Percentiles rank a stretch among this genome's conserved stretches.
Conservation (phyloP, 163 green algal genomes). For the Prototheca wickerhamii region DNA sequence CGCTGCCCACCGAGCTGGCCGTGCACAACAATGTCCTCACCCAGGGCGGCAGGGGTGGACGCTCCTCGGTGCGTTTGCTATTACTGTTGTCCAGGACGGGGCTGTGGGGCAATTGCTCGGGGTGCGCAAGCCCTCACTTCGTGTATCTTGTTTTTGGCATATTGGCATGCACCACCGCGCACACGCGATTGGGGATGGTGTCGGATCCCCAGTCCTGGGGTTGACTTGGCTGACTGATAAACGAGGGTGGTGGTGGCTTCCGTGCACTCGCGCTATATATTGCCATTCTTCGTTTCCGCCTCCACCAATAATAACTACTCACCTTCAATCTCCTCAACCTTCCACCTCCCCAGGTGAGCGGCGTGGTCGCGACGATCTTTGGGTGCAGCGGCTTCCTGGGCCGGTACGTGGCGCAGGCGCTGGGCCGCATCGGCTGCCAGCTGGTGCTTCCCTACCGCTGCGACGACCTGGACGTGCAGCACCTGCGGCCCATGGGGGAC, state of each 20-base stretch:
- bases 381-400: conserved; percentile 92
- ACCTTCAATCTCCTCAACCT: neutral
- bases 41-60: conserved; percentile 48
- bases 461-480: conserved; percentile 74
- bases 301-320: neutral
- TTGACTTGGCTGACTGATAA: too few species aligned
- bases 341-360: conserved; percentile 57
- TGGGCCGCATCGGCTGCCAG: conserved; percentile 67
- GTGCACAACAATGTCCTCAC: conserved; percentile 20
- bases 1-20: conserved; percentile 22
- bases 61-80: conserved; percentile 53
- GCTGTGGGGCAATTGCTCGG: neutral
- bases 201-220: too few species aligned
- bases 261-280: too few species aligned
- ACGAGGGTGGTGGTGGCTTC: too few species aligned
- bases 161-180: too few species aligned
- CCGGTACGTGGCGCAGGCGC: conserved; percentile 86
- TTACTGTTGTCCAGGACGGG: too few species aligned
- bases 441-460: conserved; percentile 84
- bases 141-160: too few species aligned
- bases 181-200: too few species aligned
- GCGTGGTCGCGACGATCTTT: conserved; percentile 90
- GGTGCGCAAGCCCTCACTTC: neutral
- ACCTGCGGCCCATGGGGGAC: conserved; percentile 94
- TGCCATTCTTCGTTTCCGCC: too few species aligned